phyloP scores from a whole-genome alignment of 129 eudicot species.

The Cynara cardunculus region DNA sequence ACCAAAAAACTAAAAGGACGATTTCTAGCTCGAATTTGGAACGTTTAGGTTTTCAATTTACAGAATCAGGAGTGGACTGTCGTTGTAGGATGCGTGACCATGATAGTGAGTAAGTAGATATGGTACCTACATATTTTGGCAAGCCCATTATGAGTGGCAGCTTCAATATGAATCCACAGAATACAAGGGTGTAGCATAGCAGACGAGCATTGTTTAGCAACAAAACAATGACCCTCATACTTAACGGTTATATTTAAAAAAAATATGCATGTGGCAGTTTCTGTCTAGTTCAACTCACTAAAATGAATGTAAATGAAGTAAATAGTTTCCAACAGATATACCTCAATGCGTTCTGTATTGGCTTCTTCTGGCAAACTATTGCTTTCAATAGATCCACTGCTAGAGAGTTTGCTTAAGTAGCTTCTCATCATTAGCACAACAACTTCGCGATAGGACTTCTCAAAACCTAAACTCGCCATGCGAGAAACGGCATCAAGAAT shows the following conservation, averaged over 20 bases:
- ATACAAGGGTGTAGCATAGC: background rate
- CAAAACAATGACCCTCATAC: background rate
- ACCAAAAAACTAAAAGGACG: background rate
- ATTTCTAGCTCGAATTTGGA: background rate
- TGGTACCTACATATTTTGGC: background rate
- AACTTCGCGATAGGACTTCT: constrained; percentile 95
- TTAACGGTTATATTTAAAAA: background rate
- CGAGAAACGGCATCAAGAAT: constrained; percentile 99
- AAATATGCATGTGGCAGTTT: background rate
- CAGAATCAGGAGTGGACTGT: too few relatives aligned
- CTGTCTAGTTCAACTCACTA: background rate
- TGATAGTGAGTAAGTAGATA: too few relatives aligned
- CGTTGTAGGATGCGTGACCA: too few relatives aligned
- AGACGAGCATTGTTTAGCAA: background rate
- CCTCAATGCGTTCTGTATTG: constrained; percentile 95
- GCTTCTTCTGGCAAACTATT: constrained; percentile 80
- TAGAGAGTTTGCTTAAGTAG: constrained; percentile 76
- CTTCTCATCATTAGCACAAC: constrained; percentile 89
- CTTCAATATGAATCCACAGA: background rate
- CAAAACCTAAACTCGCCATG: constrained; percentile 97
- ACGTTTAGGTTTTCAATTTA: too few relatives aligned
- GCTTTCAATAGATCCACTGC: constrained; percentile 85
- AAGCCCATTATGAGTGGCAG: background rate
- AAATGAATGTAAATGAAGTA: background rate
- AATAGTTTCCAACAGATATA: constrained; percentile 16